Evolutionary conservation across 768 basidiomycete genomes (phyloP), one percentile per base, ranked within the genome.

Genomic region (Suillus cothurnatus): DNA sequence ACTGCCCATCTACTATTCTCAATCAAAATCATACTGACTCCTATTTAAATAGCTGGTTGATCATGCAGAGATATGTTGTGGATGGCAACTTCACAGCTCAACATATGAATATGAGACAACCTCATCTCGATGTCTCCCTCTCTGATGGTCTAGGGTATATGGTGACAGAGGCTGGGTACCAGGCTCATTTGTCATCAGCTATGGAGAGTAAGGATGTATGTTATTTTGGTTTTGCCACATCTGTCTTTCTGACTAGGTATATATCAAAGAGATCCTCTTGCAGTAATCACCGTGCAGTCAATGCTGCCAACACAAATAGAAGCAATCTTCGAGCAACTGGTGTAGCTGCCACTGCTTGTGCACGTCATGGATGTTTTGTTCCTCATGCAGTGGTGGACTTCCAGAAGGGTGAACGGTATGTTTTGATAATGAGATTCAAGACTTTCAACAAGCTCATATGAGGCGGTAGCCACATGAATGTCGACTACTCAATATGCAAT

Each of bases 81-180:
- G 36, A 36, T 36, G 36, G 36, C 36, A n/a, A n/a, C n/a, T n/a
- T n/a, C n/a, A n/a, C n/a, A n/a, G n/a, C n/a, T n/a, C n/a, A n/a
- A n/a, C n/a, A 23, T 63, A 66, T 50, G 60, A 69, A 68, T 19
- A 72, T 74, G 69, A 70, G 70, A 32, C 64, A 66, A 19, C 69
- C 71, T 4, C 60, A 67, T 2, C 63, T 66, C 6, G 75, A 77
- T 70, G 70, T 77, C 2, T 53, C 62, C 3, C 67, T 79, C 1
- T 69, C 69, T 11, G 68, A 76, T 60, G 77, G 78, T 0, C 65
- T 71, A 21, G 69, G 64, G 1, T 74, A 72, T 36, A 76, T 76
- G 73, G 74, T 76, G 1, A 58, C 58, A 19, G 28, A 59, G 4
- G 57, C 21, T 0, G n/a, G 15, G 9, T 76, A 78, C 61, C 28